phyloP scores from a whole-genome alignment of 306 rosid species.

The Rosa persica region DNA sequence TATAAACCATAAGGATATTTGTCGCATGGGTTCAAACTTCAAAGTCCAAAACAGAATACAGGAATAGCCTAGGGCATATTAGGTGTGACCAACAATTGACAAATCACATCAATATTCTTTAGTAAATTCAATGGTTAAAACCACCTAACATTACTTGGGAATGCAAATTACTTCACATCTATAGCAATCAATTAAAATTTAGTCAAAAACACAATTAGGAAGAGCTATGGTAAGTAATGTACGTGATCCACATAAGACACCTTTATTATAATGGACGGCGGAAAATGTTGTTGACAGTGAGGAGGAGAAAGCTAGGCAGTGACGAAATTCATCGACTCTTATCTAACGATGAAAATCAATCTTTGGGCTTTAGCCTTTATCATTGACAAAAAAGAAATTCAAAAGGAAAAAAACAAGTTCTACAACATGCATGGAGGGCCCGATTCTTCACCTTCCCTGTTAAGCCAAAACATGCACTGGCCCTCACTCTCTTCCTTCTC shows the following conservation, averaged over 20 bases:
- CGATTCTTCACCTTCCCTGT: not conserved
- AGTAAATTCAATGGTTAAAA: not conserved
- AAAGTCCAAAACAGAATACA: not conserved
- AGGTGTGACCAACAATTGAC: not conserved
- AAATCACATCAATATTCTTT: not conserved
- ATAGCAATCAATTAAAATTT: not conserved
- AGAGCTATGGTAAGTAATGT: not conserved
- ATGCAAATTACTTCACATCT: not conserved
- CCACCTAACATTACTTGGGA: not conserved
- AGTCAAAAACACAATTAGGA: not conserved
- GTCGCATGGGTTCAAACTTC: not conserved
- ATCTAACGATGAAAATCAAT: conserved; percentile 10
- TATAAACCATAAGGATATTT: not conserved
- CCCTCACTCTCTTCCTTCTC: not conserved
- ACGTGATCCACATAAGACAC: conserved; percentile 17
- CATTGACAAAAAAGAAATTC: conserved; percentile 7
- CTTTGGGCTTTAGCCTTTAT: conserved; percentile 16
- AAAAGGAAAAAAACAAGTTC: conserved; percentile 7
- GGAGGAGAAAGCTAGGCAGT: conserved; percentile 13
- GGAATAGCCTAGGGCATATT: not conserved
- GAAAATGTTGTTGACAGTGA: conserved; percentile 20
- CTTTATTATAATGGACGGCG: conserved; percentile 17
- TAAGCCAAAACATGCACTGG: conserved; percentile 45
- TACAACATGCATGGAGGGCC: conserved; percentile 42
- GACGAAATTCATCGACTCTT: conserved; percentile 17